These are phyloP conservation scores for Cyathus striatus DNA, from an alignment of 768 basidiomycete genomes.

Conservation along the genomic window DNA sequence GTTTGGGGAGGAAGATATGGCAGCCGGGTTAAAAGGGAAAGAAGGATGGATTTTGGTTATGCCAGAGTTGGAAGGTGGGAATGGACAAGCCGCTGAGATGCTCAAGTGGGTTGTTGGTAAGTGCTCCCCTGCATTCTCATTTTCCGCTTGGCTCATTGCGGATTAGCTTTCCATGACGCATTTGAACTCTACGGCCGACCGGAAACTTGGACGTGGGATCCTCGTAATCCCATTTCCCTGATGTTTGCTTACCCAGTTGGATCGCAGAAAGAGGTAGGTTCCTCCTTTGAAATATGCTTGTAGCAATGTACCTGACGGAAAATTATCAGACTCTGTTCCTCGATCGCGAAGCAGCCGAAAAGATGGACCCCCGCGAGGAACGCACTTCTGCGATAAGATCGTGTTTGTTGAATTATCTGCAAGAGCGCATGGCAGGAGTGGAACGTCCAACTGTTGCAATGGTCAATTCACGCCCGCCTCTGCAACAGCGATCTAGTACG, in stretches of 20 bases:
- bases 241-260: constrained; percentile 96
- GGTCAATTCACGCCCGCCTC: too few species aligned
- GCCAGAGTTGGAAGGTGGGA: constrained; percentile 72
- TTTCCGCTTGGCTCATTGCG: too few species aligned
- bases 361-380: constrained; percentile 72
- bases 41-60: constrained; percentile 89
- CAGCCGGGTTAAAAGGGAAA: constrained; percentile 53
- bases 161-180: constrained; percentile 80
- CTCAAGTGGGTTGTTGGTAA: constrained; percentile 85
- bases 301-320: too few species aligned
- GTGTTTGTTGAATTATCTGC: constrained; percentile 55
- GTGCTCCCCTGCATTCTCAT: constrained; percentile 22
- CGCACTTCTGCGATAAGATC: constrained; percentile 67
- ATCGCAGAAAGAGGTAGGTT: constrained; percentile 71
- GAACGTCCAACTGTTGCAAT: constrained; percentile 14
- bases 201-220: constrained; percentile 84
- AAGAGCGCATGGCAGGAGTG: constrained; percentile 54
- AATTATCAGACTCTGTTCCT: constrained; percentile 92
- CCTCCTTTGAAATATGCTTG: too few species aligned
- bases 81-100: constrained; percentile 74
- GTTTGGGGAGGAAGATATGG: constrained; percentile 75
- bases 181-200: constrained; percentile 90
- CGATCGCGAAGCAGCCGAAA: constrained; percentile 76
- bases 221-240: constrained; percentile 71
- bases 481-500: constrained; percentile 11